A percentile compares a stretch with the other conserved stretches of the same genome.
Conservation (phyloP, 2,329 filamentous ascomycete species). For the Coniochaeta prunicola region DNA sequence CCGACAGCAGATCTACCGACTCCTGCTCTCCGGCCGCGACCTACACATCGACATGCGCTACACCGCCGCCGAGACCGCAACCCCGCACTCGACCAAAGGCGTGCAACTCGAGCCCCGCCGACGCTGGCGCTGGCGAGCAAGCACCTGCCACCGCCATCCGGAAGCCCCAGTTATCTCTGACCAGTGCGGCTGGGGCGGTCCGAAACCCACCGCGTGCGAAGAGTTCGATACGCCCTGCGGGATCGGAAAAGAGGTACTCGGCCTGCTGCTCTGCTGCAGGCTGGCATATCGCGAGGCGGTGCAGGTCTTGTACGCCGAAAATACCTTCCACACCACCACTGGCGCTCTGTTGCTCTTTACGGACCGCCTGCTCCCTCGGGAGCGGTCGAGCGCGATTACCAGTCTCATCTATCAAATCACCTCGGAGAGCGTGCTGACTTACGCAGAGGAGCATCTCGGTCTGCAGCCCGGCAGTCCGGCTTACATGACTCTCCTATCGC, state of each 20-base stretch:
- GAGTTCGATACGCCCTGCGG: constrained; percentile 1
- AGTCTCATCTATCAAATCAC: constrained; percentile 4
- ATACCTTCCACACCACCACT: constrained; percentile 6
- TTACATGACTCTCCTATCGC: constrained; percentile 1
- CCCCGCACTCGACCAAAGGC: constrained; percentile 7
- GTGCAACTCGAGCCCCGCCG: constrained; percentile 1
- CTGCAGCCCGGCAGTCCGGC: constrained; percentile 3
- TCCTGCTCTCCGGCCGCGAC: constrained; percentile 6
- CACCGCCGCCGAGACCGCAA: constrained; percentile 5
- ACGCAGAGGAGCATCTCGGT: constrained; percentile 6
- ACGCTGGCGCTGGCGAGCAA: constrained; percentile 9
- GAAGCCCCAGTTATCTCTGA: constrained; percentile 1
- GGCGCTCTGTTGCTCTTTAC: constrained; percentile 7
- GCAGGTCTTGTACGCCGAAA: constrained; percentile 6
- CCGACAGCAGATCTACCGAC: constrained; percentile 9
- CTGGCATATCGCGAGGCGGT: constrained; percentile 7
- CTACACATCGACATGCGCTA: constrained; percentile 11
- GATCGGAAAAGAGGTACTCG: constrained; percentile 3
- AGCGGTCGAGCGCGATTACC: background rate
- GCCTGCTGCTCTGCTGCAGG: constrained; percentile 5
- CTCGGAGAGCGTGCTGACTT: constrained; percentile 4
- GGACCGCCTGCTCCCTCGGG: background rate
- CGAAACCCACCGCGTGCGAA: constrained; percentile 5
- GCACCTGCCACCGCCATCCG: constrained; percentile 10
- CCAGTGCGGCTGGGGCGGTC: constrained; percentile 6